A percentile compares a stretch with the other conserved stretches of the same genome.
Conservation (phyloP, 768 basidiomycete species). For the Podaxis mareebaensis region DNA sequence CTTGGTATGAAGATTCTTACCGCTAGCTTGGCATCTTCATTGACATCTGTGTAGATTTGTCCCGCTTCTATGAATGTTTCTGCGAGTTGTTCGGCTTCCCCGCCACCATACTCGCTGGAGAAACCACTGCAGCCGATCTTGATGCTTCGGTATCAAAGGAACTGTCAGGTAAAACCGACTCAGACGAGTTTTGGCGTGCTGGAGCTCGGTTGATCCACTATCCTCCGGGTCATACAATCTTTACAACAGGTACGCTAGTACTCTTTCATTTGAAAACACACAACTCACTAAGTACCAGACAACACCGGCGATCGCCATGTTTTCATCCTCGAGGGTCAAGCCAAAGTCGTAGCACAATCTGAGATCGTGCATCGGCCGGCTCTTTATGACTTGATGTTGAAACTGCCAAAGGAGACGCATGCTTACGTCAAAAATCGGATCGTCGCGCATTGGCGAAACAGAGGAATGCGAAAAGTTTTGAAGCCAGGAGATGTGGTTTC, state of each 20-base stretch:
- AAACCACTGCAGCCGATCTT: neutral
- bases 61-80: neutral
- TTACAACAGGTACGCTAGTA: neutral
- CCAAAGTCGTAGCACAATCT: neutral
- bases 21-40: neutral
- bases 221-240: slow-evolving; percentile 9
- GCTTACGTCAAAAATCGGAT: neutral
- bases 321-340: slow-evolving; percentile 3
- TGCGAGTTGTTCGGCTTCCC: neutral
- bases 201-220: slow-evolving; percentile 1
- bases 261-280: neutral
- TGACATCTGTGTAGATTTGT: neutral
- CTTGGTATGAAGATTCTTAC: neutral
- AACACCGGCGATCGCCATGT: neutral
- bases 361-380: slow-evolving; percentile 2
- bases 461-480: neutral
- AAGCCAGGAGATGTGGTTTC: neutral
- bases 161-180: neutral
- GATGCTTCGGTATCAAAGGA: neutral
- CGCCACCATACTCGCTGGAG: neutral
- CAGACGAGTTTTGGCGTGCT: neutral
- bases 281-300: neutral
- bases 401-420: slow-evolving; percentile 1
- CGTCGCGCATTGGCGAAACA: neutral
- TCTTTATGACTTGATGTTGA: slow-evolving; percentile 5